Evolutionary conservation across 345 rosid species (phyloP).

Genomic region (Populus pruinosa): DNA sequence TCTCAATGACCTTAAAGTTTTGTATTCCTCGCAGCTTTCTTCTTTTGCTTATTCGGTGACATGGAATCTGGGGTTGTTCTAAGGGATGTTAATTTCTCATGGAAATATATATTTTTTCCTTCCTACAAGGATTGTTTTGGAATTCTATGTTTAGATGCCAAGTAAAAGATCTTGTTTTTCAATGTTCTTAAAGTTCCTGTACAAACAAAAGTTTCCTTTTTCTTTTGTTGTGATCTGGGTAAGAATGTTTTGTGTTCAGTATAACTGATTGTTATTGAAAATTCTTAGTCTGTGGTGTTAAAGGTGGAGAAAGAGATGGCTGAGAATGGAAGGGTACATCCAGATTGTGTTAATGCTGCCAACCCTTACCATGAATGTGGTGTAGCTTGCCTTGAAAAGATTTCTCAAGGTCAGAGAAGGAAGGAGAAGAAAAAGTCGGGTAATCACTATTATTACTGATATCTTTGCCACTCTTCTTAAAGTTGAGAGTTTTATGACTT

Average conservation of each 20-base stretch:
- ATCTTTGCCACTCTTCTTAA: not conserved
- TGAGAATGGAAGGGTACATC: slow-evolving; percentile 27
- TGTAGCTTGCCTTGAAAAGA: slow-evolving; percentile 27
- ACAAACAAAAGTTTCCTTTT: not conserved
- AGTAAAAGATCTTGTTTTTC: not conserved
- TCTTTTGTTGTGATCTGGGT: not conserved
- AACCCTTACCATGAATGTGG: slow-evolving; percentile 41
- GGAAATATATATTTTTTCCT: no score
- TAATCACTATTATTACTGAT: not conserved
- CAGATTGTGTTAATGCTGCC: slow-evolving; percentile 23
- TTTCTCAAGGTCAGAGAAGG: slow-evolving; percentile 14
- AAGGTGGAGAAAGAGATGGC: slow-evolving; percentile 23
- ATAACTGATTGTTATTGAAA: not conserved
- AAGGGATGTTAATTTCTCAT: no score
- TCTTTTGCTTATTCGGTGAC: no score
- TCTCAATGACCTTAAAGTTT: no score
- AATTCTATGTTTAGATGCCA: not conserved
- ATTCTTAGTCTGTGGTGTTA: not conserved
- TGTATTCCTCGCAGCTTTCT: no score
- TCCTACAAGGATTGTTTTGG: not conserved
- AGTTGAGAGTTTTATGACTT: not conserved
- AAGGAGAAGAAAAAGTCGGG: slow-evolving; percentile 26
- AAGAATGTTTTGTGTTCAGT: not conserved
- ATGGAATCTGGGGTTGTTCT: no score
- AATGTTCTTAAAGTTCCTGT: not conserved